Percentiles rank a stretch among this genome's conserved stretches.
phyloP scores from a whole-genome alignment of 169 alveolate genomes.

The Plasmodium knowlesi region DNA sequence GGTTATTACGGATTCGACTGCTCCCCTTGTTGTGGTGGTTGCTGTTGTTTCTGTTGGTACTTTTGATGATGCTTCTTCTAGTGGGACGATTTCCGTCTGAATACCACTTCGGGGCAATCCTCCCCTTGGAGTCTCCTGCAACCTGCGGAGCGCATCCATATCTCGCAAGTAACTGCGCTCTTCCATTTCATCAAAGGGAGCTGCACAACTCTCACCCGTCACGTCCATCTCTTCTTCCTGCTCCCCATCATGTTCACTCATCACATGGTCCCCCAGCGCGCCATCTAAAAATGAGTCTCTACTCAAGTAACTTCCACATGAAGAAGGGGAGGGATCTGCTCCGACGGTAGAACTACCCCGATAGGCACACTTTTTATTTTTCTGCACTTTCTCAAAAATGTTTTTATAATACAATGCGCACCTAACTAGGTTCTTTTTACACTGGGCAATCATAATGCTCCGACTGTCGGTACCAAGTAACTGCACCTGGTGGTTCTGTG shows the following conservation, averaged over 20 bases:
- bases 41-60: not conserved
- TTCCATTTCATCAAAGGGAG: conserved; percentile 2
- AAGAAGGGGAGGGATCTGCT: not conserved
- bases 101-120: not conserved
- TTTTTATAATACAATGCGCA: conserved; percentile 25
- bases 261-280: conserved; percentile 1
- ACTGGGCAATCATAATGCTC: conserved; percentile 51
- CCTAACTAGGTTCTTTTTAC: conserved; percentile 60
- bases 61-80: not conserved
- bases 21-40: too few relatives aligned
- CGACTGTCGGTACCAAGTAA: conserved; percentile 55
- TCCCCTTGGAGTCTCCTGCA: not conserved
- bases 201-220: not conserved
- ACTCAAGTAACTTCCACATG: not conserved
- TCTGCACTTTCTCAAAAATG: not conserved
- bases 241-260: not conserved
- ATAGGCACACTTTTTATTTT: not conserved
- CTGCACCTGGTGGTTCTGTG: conserved; percentile 15
- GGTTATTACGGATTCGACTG: not conserved
- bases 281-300: conserved; percentile 20
- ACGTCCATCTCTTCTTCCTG: not conserved
- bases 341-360: not conserved
- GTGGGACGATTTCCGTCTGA: not conserved
- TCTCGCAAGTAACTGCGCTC: not conserved
- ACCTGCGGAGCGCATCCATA: not conserved